Percentiles rank a stretch among this genome's conserved stretches.
Conservation (phyloP, 331 rosid species). For the Phaseolus coccineus region DNA sequence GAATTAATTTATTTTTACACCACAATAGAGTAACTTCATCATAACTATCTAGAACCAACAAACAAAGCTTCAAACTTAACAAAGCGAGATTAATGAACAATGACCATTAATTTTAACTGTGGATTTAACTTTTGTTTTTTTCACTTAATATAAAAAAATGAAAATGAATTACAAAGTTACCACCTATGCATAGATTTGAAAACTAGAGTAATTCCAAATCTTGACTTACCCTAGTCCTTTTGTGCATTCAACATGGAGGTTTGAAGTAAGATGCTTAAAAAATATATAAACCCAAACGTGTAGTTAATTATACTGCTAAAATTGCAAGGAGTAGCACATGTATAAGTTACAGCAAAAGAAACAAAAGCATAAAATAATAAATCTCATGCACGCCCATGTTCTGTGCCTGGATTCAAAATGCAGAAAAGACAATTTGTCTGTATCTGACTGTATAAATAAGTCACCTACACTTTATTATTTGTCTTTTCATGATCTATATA, state of each 20-base stretch:
- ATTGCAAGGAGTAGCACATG: neutral
- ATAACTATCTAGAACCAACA: neutral
- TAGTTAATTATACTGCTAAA: neutral
- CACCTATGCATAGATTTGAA: neutral
- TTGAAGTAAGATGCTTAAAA: neutral
- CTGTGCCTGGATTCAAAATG: neutral
- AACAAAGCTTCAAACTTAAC: neutral
- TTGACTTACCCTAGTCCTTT: neutral
- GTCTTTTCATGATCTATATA: neutral
- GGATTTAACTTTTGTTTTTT: neutral
- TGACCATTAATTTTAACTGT: neutral
- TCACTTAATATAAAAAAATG: neutral
- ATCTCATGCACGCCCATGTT: slow-evolving; percentile 37
- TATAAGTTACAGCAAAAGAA: slow-evolving; percentile 31
- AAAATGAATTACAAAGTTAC: neutral
- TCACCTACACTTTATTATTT: slow-evolving; percentile 43
- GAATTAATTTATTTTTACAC: too few species aligned
- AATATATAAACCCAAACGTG: neutral
- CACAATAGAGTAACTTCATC: neutral
- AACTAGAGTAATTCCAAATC: neutral
- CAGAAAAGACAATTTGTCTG: slow-evolving; percentile 39
- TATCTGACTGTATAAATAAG: slow-evolving; percentile 23
- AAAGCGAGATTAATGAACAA: neutral
- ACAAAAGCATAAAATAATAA: slow-evolving; percentile 46
- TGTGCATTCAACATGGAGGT: neutral